Evolutionary conservation across 2,329 filamentous ascomycete genomes (phyloP).

Genomic region (Cladobotryum mycophilum): DNA sequence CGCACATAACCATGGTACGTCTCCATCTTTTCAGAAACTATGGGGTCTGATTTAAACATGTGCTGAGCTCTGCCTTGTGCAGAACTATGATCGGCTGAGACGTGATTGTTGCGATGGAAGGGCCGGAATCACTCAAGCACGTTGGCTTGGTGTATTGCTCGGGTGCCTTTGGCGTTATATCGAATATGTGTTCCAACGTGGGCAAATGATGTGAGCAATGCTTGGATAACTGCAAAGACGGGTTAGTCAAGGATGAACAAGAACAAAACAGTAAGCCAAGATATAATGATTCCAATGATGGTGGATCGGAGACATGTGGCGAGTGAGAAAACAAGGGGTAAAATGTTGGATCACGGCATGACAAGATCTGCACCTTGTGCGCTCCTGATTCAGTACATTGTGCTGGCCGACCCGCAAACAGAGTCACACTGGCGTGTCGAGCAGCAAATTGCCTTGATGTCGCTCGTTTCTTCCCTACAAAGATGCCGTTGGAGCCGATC

Average conservation of each 20-base stretch:
- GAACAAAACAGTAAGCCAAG: background rate
- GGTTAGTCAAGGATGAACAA: slow-evolving; percentile 1
- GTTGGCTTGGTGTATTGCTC: slow-evolving; percentile 7
- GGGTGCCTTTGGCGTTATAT: background rate
- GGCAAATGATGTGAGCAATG: background rate
- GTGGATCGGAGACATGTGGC: background rate
- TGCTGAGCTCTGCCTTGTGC: slow-evolving; percentile 3
- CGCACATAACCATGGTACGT: slow-evolving; percentile 94
- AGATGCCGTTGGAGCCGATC: slow-evolving; percentile 20
- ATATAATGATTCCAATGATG: background rate
- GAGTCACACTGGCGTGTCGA: slow-evolving; percentile 9
- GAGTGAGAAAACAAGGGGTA: background rate
- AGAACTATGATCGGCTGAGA: background rate
- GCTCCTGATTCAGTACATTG: slow-evolving; percentile 14
- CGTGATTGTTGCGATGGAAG: background rate
- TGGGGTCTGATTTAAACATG: slow-evolving; percentile 11
- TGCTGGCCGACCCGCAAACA: slow-evolving; percentile 15
- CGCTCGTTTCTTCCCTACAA: slow-evolving; percentile 21
- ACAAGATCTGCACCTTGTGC: slow-evolving; percentile 20
- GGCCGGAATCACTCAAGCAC: slow-evolving; percentile 8
- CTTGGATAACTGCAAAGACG: background rate
- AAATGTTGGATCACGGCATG: background rate
- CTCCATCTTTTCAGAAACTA: slow-evolving; percentile 60
- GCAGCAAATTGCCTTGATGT: slow-evolving; percentile 14
- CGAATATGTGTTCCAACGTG: slow-evolving; percentile 2